Evolutionary conservation across 352 stramenopile genomes (phyloP).

Genomic region (Globisporangium sylvaticum): DNA sequence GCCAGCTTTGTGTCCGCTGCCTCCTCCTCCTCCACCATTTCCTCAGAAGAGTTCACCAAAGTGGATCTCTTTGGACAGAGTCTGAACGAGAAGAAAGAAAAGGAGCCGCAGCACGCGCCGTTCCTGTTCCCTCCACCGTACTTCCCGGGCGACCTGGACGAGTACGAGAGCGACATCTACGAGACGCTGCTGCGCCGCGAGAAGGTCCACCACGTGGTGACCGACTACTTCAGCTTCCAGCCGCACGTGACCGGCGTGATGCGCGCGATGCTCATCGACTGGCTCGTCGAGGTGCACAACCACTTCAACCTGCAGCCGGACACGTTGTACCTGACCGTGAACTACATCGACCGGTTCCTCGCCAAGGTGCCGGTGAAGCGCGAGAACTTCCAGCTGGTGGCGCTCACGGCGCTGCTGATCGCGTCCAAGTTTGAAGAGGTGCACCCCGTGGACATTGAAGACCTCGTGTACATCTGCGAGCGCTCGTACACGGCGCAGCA

Average conservation of each 20-base stretch:
- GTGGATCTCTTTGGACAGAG: conserved; percentile 14
- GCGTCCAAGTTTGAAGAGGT: conserved; percentile 99
- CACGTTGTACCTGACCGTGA: conserved; percentile 97
- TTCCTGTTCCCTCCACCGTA: conserved; percentile 25
- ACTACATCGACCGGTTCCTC: conserved; percentile 98
- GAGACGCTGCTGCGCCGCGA: conserved; percentile 40
- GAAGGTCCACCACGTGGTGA: conserved; percentile 40
- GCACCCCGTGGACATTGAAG: conserved; percentile 94
- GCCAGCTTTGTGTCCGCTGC: background rate
- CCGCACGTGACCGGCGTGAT: conserved; percentile 52
- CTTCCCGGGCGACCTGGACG: conserved; percentile 36
- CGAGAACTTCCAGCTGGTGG: conserved; percentile 96
- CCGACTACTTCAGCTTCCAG: conserved; percentile 50
- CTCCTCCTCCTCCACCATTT: background rate
- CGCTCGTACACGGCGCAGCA: conserved; percentile 89
- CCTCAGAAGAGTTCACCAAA: background rate
- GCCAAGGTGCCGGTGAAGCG: conserved; percentile 83
- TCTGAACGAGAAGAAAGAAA: background rate
- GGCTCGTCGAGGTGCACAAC: conserved; percentile 94
- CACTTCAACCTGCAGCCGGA: conserved; percentile 97
- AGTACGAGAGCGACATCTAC: conserved; percentile 56
- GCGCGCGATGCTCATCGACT: conserved; percentile 71
- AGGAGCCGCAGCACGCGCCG: conserved; percentile 8
- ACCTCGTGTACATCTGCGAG: conserved; percentile 98
- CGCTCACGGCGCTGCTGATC: conserved; percentile 94